Percentiles rank a stretch among this genome's conserved stretches.
Conservation (phyloP, 768 basidiomycete species). For the Suillus bovinus region DNA sequence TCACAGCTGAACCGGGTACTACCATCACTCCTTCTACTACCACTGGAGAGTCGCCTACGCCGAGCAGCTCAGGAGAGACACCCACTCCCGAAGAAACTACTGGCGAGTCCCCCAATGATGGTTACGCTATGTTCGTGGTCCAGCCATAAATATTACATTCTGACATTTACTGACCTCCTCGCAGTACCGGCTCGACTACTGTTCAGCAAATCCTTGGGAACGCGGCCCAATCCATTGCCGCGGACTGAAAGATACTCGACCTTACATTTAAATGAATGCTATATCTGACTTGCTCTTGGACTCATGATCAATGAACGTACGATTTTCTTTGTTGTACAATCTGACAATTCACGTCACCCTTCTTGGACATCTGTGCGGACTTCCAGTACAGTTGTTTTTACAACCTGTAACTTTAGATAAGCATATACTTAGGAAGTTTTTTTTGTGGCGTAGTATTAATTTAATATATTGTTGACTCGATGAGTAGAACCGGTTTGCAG, state of each 20-base stretch:
- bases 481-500: not conserved
- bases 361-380: not conserved
- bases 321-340: not conserved
- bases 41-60: conserved; percentile 18
- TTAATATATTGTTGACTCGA: not conserved
- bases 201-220: conserved; percentile 33
- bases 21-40: conserved; percentile 35
- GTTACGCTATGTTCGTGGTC: conserved; percentile 45
- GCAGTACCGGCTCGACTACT: conserved; percentile 26
- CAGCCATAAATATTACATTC: conserved; percentile 5
- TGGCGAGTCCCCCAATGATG: conserved; percentile 65
- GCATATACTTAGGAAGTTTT: not conserved
- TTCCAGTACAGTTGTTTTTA: not conserved
- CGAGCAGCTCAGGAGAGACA: conserved; percentile 25
- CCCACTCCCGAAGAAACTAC: conserved; percentile 34
- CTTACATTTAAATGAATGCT: not conserved
- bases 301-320: conserved; percentile 2
- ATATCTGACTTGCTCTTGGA: not conserved
- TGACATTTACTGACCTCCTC: conserved; percentile 8
- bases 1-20: conserved; percentile 49
- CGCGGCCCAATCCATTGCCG: conserved; percentile 37
- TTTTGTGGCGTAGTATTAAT: not conserved
- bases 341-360: not conserved
- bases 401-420: not conserved
- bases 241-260: conserved; percentile 19